These are phyloP conservation scores for Pseudophaeomoniella oleicola DNA, from an alignment of 2,329 filamentous ascomycete genomes.

Conservation along the genomic window DNA sequence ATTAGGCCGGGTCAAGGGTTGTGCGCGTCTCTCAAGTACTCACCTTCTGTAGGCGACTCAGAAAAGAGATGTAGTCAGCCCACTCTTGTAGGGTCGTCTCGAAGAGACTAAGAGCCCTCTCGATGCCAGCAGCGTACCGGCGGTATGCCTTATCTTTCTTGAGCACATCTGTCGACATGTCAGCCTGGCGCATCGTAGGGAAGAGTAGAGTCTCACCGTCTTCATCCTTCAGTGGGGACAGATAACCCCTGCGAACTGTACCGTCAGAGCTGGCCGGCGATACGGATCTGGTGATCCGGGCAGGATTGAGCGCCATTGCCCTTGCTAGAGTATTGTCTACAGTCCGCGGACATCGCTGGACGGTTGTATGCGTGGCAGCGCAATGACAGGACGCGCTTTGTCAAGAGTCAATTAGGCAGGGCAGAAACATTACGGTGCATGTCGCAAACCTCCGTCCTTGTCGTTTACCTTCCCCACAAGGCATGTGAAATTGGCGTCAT, in stretches of 20 bases:
- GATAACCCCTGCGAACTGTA: slow-evolving; percentile 18
- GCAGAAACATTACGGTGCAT: neutral
- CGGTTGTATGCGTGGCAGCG: neutral
- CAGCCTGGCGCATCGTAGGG: neutral
- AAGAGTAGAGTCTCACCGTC: neutral
- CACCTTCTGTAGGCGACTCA: slow-evolving; percentile 82
- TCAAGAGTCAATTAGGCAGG: neutral
- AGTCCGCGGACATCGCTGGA: neutral
- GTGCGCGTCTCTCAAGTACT: slow-evolving; percentile 7
- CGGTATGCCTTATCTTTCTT: slow-evolving; percentile 55
- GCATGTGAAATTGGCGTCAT: no score
- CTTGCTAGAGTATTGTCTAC: neutral
- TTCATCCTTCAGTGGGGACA: neutral
- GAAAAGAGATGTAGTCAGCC: slow-evolving; percentile 97
- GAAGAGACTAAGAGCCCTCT: slow-evolving; percentile 76
- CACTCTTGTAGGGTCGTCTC: slow-evolving; percentile 93
- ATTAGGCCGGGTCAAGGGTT: neutral
- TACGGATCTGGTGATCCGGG: slow-evolving; percentile 1
- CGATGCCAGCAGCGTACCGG: slow-evolving; percentile 77
- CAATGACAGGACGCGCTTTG: neutral
- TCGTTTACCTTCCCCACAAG: neutral
- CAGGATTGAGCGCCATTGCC: neutral
- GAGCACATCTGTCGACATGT: neutral
- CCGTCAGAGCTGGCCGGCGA: slow-evolving; percentile 1
- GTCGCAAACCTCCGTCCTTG: neutral